Conservation (phyloP, 495 filamentous ascomycete species). For the Hyaloscypha variabilis region DNA sequence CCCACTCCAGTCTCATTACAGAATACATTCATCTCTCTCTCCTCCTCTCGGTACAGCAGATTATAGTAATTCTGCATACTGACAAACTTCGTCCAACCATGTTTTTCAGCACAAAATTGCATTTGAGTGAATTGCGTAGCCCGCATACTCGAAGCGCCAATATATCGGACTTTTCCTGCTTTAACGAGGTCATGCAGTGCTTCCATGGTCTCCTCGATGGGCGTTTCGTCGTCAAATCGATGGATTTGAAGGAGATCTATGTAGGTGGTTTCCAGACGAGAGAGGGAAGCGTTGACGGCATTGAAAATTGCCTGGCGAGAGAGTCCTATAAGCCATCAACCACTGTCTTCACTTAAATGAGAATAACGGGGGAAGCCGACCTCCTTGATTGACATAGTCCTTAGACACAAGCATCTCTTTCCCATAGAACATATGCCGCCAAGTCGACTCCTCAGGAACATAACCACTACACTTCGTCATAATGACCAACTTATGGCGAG, state of each 20-base stretch:
- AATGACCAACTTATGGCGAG: conserved; percentile 63
- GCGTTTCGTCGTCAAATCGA: conserved; percentile 55
- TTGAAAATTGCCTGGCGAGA: conserved; percentile 70
- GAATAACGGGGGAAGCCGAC: conserved; percentile 12
- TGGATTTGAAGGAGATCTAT: conserved; percentile 79
- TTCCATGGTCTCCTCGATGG: conserved; percentile 50
- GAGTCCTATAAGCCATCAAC: conserved; percentile 42
- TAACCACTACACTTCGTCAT: conserved; percentile 58
- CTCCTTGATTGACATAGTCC: conserved; percentile 35
- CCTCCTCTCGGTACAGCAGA: conserved; percentile 73
- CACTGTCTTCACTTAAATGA: conserved; percentile 24
- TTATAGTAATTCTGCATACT: conserved; percentile 78
- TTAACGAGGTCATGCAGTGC: conserved; percentile 69
- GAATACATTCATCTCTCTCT: conserved; percentile 74
- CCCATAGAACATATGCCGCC: neutral
- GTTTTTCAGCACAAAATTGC: conserved; percentile 61
- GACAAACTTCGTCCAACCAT: conserved; percentile 74
- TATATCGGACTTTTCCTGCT: conserved; percentile 68
- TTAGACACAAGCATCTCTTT: conserved; percentile 14
- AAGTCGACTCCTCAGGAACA: neutral
- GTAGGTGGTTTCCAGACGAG: conserved; percentile 64
- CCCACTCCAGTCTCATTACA: conserved; percentile 71
- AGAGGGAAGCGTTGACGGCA: conserved; percentile 66
- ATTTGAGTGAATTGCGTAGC: conserved; percentile 64
- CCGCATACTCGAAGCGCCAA: conserved; percentile 69